Evolutionary conservation across 2,329 filamentous ascomycete genomes (phyloP), one percentile per base, ranked within the genome.

Genomic region (Teratosphaeria gauchensis): DNA sequence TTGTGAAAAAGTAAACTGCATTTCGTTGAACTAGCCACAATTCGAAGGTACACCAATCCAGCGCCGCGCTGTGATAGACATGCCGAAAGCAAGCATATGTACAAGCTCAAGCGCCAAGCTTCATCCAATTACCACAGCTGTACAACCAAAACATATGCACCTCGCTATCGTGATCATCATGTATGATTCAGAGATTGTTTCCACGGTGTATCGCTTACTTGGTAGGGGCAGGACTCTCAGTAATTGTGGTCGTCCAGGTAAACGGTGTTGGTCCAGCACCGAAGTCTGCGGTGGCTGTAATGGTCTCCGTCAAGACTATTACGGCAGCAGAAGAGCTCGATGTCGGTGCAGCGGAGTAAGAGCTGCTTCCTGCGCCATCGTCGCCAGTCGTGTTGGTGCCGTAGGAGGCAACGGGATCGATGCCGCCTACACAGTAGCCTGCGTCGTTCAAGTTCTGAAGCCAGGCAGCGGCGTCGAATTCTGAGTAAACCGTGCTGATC

Each of bases 401-500:
- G 42, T 48, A 48, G 42, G 42, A 48, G 16, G 42, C n/a, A 11
- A 19, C 42, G 2, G 42, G 42, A n/a, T 48, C 42, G 42, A 48
- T 48, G 42, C 42, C 42, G 42, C 42, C 42, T 8, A 48, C 42
- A 19, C 66, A 69, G 54, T 68, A 64, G 28, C 66, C 65, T 5
- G 66, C 65, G 19, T 63, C 66, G 33, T 61, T 51, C 33, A 70
- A 57, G 58, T 70, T 68, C 58, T 65, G 61, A 51, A 72, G 63
- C 69, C 70, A 72, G 31, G 67, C 67, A 19, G 63, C 70, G 16
- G 66, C 59, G 59, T 72, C 68, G 58, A 72, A 71, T 46, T 72
- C 70, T 16, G 64, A 67, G 58, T 66, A 70, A 21, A 71, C 65
- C 4, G 62, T 66, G 24, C 63, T 58, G 59, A 71, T 68, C 52